Percentiles rank a stretch among this genome's conserved stretches.
phyloP scores from a whole-genome alignment of 2,329 filamentous ascomycete genomes.

The Cryphonectria radicalis region DNA sequence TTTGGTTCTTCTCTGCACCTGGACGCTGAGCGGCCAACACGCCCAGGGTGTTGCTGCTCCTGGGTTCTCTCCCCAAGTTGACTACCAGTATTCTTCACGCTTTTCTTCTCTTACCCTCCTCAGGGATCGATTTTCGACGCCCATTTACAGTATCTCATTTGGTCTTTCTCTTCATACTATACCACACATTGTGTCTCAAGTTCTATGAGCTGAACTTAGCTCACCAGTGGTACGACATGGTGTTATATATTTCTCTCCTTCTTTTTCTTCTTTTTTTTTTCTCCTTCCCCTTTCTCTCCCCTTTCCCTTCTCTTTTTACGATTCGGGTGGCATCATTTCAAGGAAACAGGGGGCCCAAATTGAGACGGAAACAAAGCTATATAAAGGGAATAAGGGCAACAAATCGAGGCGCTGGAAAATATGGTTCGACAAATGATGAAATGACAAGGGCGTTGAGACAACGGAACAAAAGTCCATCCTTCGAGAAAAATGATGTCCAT shows the following conservation, averaged over 20 bases:
- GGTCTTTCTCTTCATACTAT: not conserved
- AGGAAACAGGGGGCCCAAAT: not conserved
- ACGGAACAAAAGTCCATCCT: not conserved
- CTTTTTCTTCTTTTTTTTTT: no score
- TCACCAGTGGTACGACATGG: not conserved
- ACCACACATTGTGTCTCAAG: not conserved
- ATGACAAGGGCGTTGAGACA: constrained; percentile 6
- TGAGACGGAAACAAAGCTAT: not conserved
- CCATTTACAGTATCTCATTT: not conserved
- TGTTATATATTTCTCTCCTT: not conserved
- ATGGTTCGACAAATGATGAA: not conserved
- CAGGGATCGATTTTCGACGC: not conserved
- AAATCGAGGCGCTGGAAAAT: not conserved
- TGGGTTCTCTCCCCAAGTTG: not conserved
- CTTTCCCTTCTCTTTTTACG: not conserved
- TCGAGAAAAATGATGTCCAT: not conserved
- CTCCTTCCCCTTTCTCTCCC: no score
- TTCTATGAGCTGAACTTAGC: not conserved
- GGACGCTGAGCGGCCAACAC: not conserved
- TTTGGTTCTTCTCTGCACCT: not conserved
- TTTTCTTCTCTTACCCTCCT: not conserved
- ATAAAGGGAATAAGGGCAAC: not conserved
- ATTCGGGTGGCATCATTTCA: not conserved
- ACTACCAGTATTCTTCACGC: not conserved
- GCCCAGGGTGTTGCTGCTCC: not conserved